Base-by-base conservation (phyloP, 2,329 filamentous ascomycete species). In the Periconia sp. region DNA sequence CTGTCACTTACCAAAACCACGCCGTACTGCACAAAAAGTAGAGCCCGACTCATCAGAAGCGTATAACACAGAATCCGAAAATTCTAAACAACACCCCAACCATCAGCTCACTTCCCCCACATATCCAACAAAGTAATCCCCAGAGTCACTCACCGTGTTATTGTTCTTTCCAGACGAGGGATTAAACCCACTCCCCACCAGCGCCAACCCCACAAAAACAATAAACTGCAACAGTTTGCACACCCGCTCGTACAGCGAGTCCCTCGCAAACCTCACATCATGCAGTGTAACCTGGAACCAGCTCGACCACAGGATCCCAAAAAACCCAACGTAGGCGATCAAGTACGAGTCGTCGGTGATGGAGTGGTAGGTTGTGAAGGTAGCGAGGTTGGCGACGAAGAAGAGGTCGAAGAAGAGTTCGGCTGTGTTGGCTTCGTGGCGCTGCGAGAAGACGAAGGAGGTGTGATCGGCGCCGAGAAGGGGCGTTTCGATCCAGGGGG, bases 281-380 rank as follows among this genome's bases (percentile, higher is more conserved):
- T 74, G 69, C 5, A 75, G 64, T 13, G 70, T 73, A 46, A 74
- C 66, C 51, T 75, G 70, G 53, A 74, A 74, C 72, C 72, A 75
- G 10, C 56, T 65, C 6, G 65, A 66, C 72, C 72, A 75, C 10
- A 75, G 52, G 37, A 75, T 70, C 23, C 66, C 70, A 45, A 74
- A 74, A 59, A 75, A 74, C 13, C 72, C 71, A 46, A 74, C 63
- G 54, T 75, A 75, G 27, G 68, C 70, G 18, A 69, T 54, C 1
- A 75, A 53, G 41, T 72, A 69, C 37, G 60, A 50, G 18, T 42
- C 14, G 47, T 73, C 70, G n/a, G 69, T 72, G 47, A 74, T 68
- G 2, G 71, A 71, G 52, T 74, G 71, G 57, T 74, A 73, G 9
- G 71, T 68, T 1, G 72, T 75, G 40, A 74, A 75, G 0, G 71